phyloP scores from a whole-genome alignment of 2,329 filamentous ascomycete species.

The Sporothrix phasma region DNA sequence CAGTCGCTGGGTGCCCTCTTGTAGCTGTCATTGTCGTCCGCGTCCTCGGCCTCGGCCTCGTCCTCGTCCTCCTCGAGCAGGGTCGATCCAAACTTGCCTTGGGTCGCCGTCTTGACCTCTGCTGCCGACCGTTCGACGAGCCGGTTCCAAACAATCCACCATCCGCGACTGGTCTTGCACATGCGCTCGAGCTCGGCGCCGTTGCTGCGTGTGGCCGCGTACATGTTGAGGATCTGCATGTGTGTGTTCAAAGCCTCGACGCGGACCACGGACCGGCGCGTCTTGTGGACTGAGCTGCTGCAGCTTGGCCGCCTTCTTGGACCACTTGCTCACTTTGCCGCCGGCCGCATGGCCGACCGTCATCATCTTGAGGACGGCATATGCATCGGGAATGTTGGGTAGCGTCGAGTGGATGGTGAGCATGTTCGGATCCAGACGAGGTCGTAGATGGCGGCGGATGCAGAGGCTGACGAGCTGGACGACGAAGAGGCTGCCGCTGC shows the following conservation, averaged over 20 bases:
- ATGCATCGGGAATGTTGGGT: conserved; percentile 51
- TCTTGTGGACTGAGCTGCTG: not conserved
- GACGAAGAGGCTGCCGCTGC: not conserved
- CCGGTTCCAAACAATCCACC: conserved; percentile 61
- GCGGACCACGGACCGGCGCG: conserved; percentile 42
- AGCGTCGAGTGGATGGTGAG: conserved; percentile 53
- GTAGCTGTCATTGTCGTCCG: not conserved
- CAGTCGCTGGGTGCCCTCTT: not conserved
- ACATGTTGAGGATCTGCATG: conserved; percentile 51
- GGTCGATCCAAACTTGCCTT: conserved; percentile 6
- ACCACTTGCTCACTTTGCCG: not conserved
- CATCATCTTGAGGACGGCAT: not conserved
- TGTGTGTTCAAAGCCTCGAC: conserved; percentile 56
- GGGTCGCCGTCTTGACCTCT: not conserved
- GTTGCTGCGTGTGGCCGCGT: conserved; percentile 36
- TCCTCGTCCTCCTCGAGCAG: conserved; percentile 9
- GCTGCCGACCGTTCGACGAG: conserved; percentile 30
- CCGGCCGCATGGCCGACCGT: not conserved
- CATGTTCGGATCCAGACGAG: conserved; percentile 49
- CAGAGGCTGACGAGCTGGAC: not conserved
- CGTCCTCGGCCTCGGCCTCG: not conserved
- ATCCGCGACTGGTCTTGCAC: conserved; percentile 55
- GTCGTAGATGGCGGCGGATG: conserved; percentile 42
- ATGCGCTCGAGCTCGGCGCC: conserved; percentile 47
- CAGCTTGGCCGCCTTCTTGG: not conserved